A percentile compares a stretch with the other conserved stretches of the same genome.
phyloP scores from a whole-genome alignment of 495 filamentous ascomycete species.

The Aspergillus cristatus region DNA sequence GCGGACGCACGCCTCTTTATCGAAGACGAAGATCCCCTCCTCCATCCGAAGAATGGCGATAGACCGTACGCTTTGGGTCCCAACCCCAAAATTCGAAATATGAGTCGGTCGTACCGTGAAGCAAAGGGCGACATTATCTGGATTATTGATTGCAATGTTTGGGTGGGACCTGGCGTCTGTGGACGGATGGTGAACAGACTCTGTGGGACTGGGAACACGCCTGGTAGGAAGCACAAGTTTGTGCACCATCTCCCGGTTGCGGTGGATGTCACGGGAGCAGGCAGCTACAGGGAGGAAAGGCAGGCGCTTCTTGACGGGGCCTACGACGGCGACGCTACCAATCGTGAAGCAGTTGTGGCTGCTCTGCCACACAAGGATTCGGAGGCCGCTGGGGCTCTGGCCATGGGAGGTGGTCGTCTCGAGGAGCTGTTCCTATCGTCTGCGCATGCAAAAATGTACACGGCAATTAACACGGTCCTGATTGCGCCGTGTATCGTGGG shows the following conservation, averaged over 20 bases:
- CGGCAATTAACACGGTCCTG: conserved; percentile 87
- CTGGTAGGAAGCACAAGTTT: conserved; percentile 69
- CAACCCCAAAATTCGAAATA: conserved; percentile 96
- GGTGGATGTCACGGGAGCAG: conserved; percentile 53
- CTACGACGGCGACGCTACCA: conserved; percentile 2
- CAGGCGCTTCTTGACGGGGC: conserved; percentile 31
- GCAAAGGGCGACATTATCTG: conserved; percentile 87
- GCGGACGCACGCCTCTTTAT: conserved; percentile 67
- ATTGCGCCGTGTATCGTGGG: conserved; percentile 91
- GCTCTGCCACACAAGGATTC: conserved; percentile 1
- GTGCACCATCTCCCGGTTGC: conserved; percentile 90
- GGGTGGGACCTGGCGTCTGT: conserved; percentile 70
- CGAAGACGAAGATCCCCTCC: conserved; percentile 79
- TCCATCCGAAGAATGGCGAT: conserved; percentile 42
- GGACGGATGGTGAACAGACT: conserved; percentile 83
- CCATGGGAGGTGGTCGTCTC: conserved; percentile 65
- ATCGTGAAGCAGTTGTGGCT: not conserved
- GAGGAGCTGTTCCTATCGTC: conserved; percentile 93
- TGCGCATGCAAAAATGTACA: conserved; percentile 96
- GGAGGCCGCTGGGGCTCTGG: conserved; percentile 20
- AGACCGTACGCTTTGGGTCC: conserved; percentile 60
- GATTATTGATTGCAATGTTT: conserved; percentile 96
- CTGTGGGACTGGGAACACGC: conserved; percentile 49
- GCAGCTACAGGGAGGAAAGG: conserved; percentile 24
- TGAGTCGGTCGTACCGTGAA: conserved; percentile 92